Percentiles rank a stretch among this genome's conserved stretches.
Conservation (phyloP, 768 basidiomycete species). For the Lentinula sp. region DNA sequence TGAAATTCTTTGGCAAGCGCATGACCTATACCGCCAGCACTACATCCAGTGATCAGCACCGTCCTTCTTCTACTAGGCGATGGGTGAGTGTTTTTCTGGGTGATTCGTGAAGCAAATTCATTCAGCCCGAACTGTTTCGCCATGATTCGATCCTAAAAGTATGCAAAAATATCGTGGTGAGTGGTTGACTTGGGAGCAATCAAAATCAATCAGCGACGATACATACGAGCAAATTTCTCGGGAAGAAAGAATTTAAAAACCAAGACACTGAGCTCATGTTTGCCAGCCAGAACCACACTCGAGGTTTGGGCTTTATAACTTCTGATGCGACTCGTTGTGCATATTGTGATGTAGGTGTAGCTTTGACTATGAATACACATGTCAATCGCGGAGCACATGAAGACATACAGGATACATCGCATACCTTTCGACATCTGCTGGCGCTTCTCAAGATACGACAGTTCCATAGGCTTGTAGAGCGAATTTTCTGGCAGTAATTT, state of each 20-base stretch:
- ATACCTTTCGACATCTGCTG: slow-evolving; percentile 11
- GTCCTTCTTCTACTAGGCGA: not conserved
- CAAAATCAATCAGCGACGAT: not conserved
- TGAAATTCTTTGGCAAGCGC: slow-evolving; percentile 17
- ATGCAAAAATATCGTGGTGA: not conserved
- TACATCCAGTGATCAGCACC: slow-evolving; percentile 13
- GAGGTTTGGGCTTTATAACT: slow-evolving; percentile 9
- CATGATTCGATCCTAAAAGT: not conserved
- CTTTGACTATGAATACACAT: slow-evolving; percentile 8
- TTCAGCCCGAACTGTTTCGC: not conserved
- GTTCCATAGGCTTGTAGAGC: slow-evolving; percentile 15
- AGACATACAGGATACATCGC: not conserved
- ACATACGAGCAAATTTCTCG: slow-evolving; percentile 12
- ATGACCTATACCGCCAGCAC: slow-evolving; percentile 16
- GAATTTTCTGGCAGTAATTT: slow-evolving; percentile 10
- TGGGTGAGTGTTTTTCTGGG: not conserved
- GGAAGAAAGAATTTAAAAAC: slow-evolving; percentile 14
- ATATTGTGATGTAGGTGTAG: slow-evolving; percentile 11
- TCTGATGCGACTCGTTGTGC: slow-evolving; percentile 13
- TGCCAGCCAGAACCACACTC: slow-evolving; percentile 16
- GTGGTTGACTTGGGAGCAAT: not conserved
- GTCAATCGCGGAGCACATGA: not conserved
- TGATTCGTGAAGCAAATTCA: not conserved
- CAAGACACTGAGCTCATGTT: slow-evolving; percentile 10
- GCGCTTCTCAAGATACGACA: slow-evolving; percentile 9